Conservation (phyloP, 2,329 filamentous ascomycete genomes). For the Acephala macrosclerotiorum region DNA sequence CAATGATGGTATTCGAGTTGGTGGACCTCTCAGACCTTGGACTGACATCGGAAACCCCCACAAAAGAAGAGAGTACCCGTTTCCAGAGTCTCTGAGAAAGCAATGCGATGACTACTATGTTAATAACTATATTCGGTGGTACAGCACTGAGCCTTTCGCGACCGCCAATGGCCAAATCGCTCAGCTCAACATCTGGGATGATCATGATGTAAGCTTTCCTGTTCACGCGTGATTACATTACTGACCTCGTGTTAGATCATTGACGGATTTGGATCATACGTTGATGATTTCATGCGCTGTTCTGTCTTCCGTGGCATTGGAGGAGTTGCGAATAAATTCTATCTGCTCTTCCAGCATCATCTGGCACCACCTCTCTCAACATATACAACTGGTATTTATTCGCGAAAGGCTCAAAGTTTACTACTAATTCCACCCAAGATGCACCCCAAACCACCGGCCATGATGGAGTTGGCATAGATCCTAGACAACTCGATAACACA, state of each 20-base stretch:
- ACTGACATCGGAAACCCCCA: conserved; percentile 82
- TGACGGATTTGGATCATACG: conserved; percentile 92
- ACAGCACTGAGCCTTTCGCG: conserved; percentile 83
- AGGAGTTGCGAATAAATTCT: conserved; percentile 95
- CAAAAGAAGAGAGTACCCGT: conserved; percentile 80
- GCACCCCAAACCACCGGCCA: conserved; percentile 64
- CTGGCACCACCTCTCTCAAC: conserved; percentile 84
- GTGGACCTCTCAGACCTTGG: conserved; percentile 84
- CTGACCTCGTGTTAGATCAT: conserved; percentile 70
- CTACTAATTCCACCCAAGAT: conserved; percentile 41
- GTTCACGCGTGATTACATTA: no score
- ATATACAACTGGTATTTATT: conserved; percentile 76
- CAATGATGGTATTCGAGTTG: conserved; percentile 89
- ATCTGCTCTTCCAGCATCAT: conserved; percentile 97
- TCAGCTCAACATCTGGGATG: conserved; percentile 98
- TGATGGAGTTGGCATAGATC: conserved; percentile 66
- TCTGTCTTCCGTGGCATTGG: conserved; percentile 92
- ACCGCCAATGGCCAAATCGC: conserved; percentile 90
- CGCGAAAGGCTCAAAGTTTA: not conserved
- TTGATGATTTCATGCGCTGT: conserved; percentile 91
- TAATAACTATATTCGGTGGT: conserved; percentile 87
- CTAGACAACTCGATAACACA: conserved; percentile 75
- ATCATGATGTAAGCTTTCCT: conserved; percentile 79
- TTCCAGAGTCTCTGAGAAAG: conserved; percentile 79
- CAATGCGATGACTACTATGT: conserved; percentile 92